These are phyloP conservation scores for Trametes gibbosa DNA, from an alignment of 768 basidiomycete species.

Conservation along the genomic window DNA sequence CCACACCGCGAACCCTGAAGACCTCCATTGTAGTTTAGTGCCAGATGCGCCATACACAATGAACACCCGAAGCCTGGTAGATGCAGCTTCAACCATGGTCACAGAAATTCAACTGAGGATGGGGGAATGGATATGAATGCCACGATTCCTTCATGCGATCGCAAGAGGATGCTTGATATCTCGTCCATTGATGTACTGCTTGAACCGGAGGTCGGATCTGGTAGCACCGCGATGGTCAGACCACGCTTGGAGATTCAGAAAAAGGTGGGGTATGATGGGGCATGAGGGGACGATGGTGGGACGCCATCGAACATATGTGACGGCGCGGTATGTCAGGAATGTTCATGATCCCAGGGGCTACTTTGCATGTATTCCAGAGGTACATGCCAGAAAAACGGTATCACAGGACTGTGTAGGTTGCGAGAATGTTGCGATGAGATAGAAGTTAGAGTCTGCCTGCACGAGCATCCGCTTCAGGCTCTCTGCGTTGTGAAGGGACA, in stretches of 20 bases:
- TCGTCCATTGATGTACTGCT: conserved; percentile 36
- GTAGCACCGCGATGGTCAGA: conserved; percentile 27
- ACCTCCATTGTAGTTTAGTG: not conserved
- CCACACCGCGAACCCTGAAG: not conserved
- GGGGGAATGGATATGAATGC: not conserved
- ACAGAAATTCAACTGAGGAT: conserved; percentile 15
- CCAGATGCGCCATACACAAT: not conserved
- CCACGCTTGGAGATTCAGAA: conserved; percentile 33
- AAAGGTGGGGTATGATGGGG: conserved; percentile 27
- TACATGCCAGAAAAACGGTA: not conserved
- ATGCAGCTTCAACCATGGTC: not conserved
- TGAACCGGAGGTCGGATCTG: conserved; percentile 29
- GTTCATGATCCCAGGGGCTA: conserved; percentile 2
- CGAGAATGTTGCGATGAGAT: conserved; percentile 9
- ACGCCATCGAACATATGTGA: not conserved
- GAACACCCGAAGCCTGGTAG: not conserved
- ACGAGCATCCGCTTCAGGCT: conserved; percentile 19
- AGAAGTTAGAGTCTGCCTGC: conserved; percentile 13
- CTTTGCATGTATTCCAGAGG: conserved; percentile 7
- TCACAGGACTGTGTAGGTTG: conserved; percentile 21
- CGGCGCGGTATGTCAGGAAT: not conserved
- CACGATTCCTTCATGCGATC: conserved; percentile 26
- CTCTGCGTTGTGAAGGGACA: conserved; percentile 16
- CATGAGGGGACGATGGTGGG: conserved; percentile 23
- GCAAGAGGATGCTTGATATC: conserved; percentile 40